Evolutionary conservation across 371 early-diverging fungal genomes (phyloP), one percentile per base, ranked within the genome.

Genomic region (Capillidium heterosporum): DNA sequence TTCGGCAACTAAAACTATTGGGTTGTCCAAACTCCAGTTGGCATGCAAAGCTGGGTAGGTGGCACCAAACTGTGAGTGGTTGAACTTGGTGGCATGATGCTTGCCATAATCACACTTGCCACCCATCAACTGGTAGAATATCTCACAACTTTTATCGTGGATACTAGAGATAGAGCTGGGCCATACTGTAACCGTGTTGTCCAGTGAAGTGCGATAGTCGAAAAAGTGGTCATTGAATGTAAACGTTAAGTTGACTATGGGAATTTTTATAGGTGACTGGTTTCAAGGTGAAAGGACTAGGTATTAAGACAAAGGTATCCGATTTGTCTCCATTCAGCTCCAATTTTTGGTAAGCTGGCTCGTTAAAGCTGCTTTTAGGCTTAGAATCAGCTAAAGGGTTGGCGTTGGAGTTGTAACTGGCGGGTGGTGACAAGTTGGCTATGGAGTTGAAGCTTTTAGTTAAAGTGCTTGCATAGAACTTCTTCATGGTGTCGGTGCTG

Each of bases 91-190:
- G 7, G 57, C 51, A 47, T 63, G 63, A 7, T 40, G 23, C 1
- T 57, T 31, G 19, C 63, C 63, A 48, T 63, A 63, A 53, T 63
- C 60, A 13, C 51, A 50, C 47, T 46, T 53, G 3, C 63, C 63
- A 15, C 63, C 63, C 48, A 56, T 59, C 2, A 63, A 21, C 35
- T 63, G 57, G 52, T 57, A 63, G 49, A 59, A 63, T 40, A 59
- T 42, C 27, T 63, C 57, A 28, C 59, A 59, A 27, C 59, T 59
- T 19, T 60, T 21, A 43, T 63, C 63, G 24, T 59, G 59, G 32
- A 56, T 7, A 5, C 59, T 59, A 44, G 24, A 21, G 3, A 56
- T 26, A 11, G 56, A 32, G 11, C 23, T 42, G 24, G 56, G 56
- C 10, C 35, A 23, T 19, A 56, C 44, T 15, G 56, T 41, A 15